A percentile compares a stretch with the other conserved stretches of the same genome.
Evolutionary conservation across 306 rosid species (phyloP).

Genomic region (Biancaea sappan): DNA sequence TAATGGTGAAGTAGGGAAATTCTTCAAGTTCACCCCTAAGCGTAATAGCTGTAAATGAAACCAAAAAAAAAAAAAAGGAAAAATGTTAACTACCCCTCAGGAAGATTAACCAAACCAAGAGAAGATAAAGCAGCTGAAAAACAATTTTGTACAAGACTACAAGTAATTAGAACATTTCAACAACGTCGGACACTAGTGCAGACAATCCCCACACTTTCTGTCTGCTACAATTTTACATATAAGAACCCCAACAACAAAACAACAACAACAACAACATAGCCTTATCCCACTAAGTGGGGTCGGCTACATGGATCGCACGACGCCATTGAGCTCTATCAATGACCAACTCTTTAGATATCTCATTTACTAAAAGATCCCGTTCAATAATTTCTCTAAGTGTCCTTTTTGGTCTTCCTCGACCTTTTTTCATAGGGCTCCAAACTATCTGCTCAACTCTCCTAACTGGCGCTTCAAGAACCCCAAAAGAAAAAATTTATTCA

Average conservation of each 20-base stretch:
- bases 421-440: too few species aligned
- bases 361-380: too few species aligned
- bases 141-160: neutral
- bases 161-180: neutral
- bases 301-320: too few species aligned
- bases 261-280: too few species aligned
- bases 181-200: conserved; percentile 18
- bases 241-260: neutral
- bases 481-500: neutral
- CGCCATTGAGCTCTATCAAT: too few species aligned
- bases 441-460: too few species aligned
- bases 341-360: too few species aligned
- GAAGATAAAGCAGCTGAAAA: conserved; percentile 14
- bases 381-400: too few species aligned
- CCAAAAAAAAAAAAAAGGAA: conserved; percentile 21
- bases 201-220: neutral
- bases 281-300: too few species aligned
- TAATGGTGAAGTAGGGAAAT: conserved; percentile 68
- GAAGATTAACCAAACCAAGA: conserved; percentile 18
- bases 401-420: too few species aligned
- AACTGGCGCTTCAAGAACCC: too few species aligned
- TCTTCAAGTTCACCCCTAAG: conserved; percentile 87
- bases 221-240: conserved; percentile 5
- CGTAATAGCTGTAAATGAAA: conserved; percentile 61
- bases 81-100: conserved; percentile 9